Base-by-base conservation (phyloP, 164 flowering plant genomes). In the Malania oleifera region DNA sequence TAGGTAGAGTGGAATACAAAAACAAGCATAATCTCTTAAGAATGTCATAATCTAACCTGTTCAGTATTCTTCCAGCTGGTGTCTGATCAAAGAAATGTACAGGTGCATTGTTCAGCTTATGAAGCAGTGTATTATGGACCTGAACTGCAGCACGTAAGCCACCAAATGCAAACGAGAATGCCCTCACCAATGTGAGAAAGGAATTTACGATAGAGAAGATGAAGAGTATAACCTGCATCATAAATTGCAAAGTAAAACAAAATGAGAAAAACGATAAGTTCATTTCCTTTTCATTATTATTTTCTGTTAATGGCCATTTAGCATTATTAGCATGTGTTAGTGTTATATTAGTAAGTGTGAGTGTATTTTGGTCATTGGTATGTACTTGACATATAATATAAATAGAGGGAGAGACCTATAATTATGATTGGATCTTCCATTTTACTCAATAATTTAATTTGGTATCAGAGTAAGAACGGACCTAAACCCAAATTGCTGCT, bases 161-260 rank as follows among this genome's bases (percentile, higher is more conserved):
- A 52, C 98, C 97, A 77, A 70, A 89, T 45, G 98, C 91, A 80
- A 93, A 93, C 47, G 95, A 83, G 71, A 93, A 93, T 53, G 98
- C 84, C 72, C 98, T 80, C 54, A 77, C 74, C 63, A 93, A 75
- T 26, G 98, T 93, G 40, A 89, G 64, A 45, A 70, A 35, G 24
- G 98, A 93, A 69, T 89, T 93, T 48, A 68, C 54, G 20, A 76
- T 44, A 71, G 87, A 82, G 67, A 93, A 89, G 47, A 80, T 65
- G 69, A 80, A 59, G 34, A 93, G 92, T 60, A 87, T 62, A 54
- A 67, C 77, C 96, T 92, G 84, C 68, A 77, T 1, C 56, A 71
- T 38, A 29, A 63, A 62, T 18, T 24, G 22, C 19, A 12, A 40
- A 40, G 19, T 54, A 17, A 58, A 55, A 23, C 12, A 48, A 34